These are phyloP conservation scores for Lanmaoa rubissima DNA, from an alignment of 768 basidiomycete genomes.

Conservation along the genomic window DNA sequence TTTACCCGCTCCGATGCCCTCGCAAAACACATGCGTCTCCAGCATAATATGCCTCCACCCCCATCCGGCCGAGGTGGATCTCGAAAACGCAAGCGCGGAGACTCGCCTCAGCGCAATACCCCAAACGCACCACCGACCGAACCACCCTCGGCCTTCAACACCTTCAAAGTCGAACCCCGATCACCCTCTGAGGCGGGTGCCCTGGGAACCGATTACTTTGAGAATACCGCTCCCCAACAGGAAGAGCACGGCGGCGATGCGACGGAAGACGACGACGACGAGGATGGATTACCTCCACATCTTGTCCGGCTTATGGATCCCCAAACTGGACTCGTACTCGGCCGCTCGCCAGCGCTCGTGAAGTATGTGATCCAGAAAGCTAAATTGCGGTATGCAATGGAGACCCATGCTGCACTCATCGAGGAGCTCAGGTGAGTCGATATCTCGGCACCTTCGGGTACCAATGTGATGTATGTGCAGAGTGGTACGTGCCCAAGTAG, in stretches of 20 bases:
- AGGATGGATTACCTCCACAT: conserved; percentile 54
- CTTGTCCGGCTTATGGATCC: conserved; percentile 52
- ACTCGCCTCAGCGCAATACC: conserved; percentile 26
- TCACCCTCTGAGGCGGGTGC: conserved; percentile 39
- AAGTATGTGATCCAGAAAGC: conserved; percentile 72
- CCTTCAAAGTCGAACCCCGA: conserved; percentile 62
- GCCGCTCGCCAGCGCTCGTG: conserved; percentile 65
- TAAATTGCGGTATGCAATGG: conserved; percentile 65
- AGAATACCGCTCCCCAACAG: conserved; percentile 11
- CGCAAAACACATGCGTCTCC: conserved; percentile 87
- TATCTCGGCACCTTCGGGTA: background rate
- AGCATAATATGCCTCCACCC: conserved; percentile 77
- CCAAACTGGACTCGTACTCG: conserved; percentile 60
- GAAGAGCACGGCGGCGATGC: conserved; percentile 21
- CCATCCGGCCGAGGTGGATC: conserved; percentile 68
- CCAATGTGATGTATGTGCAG: conserved; percentile 17
- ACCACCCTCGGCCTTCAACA: conserved; percentile 45
- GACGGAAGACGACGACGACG: conserved; percentile 32
- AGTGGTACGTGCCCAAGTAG: conserved; percentile 48
- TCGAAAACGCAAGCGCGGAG: conserved; percentile 66
- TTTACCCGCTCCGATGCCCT: conserved; percentile 95
- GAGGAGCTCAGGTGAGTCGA: conserved; percentile 52
- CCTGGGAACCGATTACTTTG: conserved; percentile 35
- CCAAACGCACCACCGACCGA: conserved; percentile 19
- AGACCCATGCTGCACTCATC: conserved; percentile 63